Percentiles rank a stretch among this genome's conserved stretches.
Conservation (phyloP, 2,329 filamentous ascomycete genomes). For the Scytalidium sp. region DNA sequence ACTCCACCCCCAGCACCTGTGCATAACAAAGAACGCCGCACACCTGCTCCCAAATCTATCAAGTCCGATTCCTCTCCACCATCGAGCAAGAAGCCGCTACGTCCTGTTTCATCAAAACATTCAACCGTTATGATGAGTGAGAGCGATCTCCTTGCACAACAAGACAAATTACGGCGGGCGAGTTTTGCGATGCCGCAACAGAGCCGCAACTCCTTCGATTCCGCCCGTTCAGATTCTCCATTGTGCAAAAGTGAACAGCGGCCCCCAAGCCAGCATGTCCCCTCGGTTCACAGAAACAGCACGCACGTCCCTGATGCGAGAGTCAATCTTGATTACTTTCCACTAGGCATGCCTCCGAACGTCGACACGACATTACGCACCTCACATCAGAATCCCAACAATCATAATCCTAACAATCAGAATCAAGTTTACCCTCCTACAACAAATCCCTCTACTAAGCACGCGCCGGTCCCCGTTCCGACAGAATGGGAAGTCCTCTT, state of each 20-base stretch:
- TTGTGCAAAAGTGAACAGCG: slow-evolving; percentile 35
- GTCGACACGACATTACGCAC: not conserved
- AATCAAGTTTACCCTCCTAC: slow-evolving; percentile 26
- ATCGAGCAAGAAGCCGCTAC: slow-evolving; percentile 35
- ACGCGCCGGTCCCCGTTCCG: slow-evolving; percentile 50
- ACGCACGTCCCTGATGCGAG: slow-evolving; percentile 3
- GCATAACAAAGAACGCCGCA: slow-evolving; percentile 35
- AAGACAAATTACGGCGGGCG: slow-evolving; percentile 57
- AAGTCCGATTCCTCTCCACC: slow-evolving; percentile 22
- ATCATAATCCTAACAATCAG: slow-evolving; percentile 15
- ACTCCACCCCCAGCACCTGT: slow-evolving; percentile 17
- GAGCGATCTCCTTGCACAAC: slow-evolving; percentile 49
- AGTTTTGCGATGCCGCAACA: slow-evolving; percentile 23
- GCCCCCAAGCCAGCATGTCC: slow-evolving; percentile 26
- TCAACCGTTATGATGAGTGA: slow-evolving; percentile 45
- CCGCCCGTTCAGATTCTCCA: slow-evolving; percentile 25
- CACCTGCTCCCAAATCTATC: slow-evolving; percentile 33
- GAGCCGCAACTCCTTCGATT: slow-evolving; percentile 17
- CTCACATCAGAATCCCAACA: no score
- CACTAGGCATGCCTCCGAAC: slow-evolving; percentile 43
- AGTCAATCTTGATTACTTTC: slow-evolving; percentile 57
- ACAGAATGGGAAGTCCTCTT: slow-evolving; percentile 82
- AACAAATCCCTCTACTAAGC: slow-evolving; percentile 31
- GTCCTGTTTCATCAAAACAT: slow-evolving; percentile 37
- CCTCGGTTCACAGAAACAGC: slow-evolving; percentile 3